Base-by-base conservation (phyloP, 164 flowering plant species). In the Piper betle region DNA sequence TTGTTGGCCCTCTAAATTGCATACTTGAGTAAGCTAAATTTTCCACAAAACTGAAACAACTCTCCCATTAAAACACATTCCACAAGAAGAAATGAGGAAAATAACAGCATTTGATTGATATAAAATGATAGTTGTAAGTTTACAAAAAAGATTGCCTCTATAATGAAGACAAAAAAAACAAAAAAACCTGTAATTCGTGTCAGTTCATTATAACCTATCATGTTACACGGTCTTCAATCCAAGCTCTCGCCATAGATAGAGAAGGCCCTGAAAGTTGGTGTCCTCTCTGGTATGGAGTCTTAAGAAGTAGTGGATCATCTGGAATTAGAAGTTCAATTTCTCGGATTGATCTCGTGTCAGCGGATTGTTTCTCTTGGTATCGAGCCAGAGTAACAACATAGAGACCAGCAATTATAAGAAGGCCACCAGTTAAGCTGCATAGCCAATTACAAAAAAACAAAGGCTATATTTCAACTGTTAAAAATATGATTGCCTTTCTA, bases 391-490 rank as follows among this genome's bases (percentile, higher is more conserved):
- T 54, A 4, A 54, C 57, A 18, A 54, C 8, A 20, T 54, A 54
- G 20, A 54, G 57, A 10, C 57, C 57, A 54, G 57, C 20, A 54
- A 54, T 54, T 18, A 54, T 54, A 54, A 54, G 57, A 16, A 54
- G 11, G 33, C 57, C 57, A 18, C 57, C 57, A 54, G 37, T n/a
- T 18, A 10, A 18, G 57, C 57, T 54, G 57, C 11, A 25, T 25
- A 25, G 2, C 33, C 33, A 25, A 25, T 25, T 25, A 25, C 33
- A 25, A 25, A 25, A 25, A 25, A 25, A 25, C 33, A 25, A 25
- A 25, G 33, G 1, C 33, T 25, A 25, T 25, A 25, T 25, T 25
- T 25, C 33, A 25, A 25, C 33, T 25, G 33, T 25, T 25, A 25
- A 25, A 25, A 25, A 25, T 25, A 25, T 25, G 33, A 25, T 25